Base-by-base conservation (phyloP, 371 early-diverging fungal species). In the Lichtheimia hyalospora region DNA sequence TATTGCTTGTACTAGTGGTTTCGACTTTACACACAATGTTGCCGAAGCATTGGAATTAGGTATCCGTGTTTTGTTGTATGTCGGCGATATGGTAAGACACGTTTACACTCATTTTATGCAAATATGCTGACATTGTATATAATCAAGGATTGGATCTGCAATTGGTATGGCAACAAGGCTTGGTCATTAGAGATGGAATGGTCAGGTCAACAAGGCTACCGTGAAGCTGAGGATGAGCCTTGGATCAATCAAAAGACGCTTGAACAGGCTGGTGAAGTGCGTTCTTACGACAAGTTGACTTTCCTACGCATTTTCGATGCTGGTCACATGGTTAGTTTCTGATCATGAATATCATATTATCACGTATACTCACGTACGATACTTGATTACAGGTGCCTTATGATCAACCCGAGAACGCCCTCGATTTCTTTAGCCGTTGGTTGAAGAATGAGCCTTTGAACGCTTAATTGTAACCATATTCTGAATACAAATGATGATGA, bases 101-200 rank as follows among this genome's bases (percentile, higher is more conserved):
- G 5, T 57, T 40, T 20, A 23, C 8, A 18, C 24, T 39, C 21
- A 46, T 18, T 39, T 23, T 25, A 25, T 24, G 23, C 50, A 27
- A 14, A 7, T n/a, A 6, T 46, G 46, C 21, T 21, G 34, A 49
- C 44, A 1, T 10, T 44, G n/a, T n/a, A 3, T 39, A 21, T 2
- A 40, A 28, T 87, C 58, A 84, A 84, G 16, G 90, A 90, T 68
- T 90, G 80, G 66, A 88, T 89, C 55, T 90, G 92, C 82, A 92
- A 92, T 73, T 94, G 93, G 71, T 67, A 64, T 14, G 94, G 94
- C 42, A 94, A 92, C 85, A 89, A 90, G 78, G 94, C 91, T 0
- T 95, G 93, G 93, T 66, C 88, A 3, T 59, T 85, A 48, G 83
- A 77, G 10, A 79, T 96, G 60, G 86, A 88, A 46, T 96, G 96